phyloP scores from a whole-genome alignment of 805 yeast species.

The Phaffomyces thermotolerans region DNA sequence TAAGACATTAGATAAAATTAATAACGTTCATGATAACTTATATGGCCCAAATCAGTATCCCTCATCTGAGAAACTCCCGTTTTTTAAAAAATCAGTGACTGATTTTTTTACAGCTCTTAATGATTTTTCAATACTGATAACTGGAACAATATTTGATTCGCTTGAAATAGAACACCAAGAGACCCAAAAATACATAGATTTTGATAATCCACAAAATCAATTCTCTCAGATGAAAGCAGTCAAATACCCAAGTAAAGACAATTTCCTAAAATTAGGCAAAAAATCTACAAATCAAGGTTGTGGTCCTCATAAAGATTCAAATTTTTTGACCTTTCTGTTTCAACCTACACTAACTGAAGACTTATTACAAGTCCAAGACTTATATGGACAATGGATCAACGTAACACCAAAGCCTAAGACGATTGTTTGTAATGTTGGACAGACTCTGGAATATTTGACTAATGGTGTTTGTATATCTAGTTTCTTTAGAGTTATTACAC shows the following conservation, averaged over 20 bases:
- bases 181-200: constrained; percentile 38
- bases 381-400: constrained; percentile 38
- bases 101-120: constrained; percentile 40
- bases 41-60: constrained; percentile 46
- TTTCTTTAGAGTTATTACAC: constrained; percentile 31
- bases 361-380: constrained; percentile 36
- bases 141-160: constrained; percentile 46
- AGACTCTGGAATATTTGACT: constrained; percentile 37
- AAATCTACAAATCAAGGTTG: constrained; percentile 25
- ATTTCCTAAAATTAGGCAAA: background rate
- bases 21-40: constrained; percentile 31
- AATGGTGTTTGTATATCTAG: constrained; percentile 40
- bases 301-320: constrained; percentile 37
- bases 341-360: constrained; percentile 22
- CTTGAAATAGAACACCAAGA: constrained; percentile 37
- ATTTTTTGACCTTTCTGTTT: constrained; percentile 32
- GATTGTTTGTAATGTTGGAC: constrained; percentile 36
- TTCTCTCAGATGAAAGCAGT: constrained; percentile 30
- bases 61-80: constrained; percentile 26
- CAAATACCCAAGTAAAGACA: constrained; percentile 28
- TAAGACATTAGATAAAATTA: constrained; percentile 25
- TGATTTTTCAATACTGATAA: constrained; percentile 33
- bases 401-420: constrained; percentile 28
- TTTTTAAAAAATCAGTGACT: constrained; percentile 25
- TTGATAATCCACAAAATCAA: constrained; percentile 27